Conservation (phyloP, 2,329 filamentous ascomycete genomes). For the Fusarium virguliforme region DNA sequence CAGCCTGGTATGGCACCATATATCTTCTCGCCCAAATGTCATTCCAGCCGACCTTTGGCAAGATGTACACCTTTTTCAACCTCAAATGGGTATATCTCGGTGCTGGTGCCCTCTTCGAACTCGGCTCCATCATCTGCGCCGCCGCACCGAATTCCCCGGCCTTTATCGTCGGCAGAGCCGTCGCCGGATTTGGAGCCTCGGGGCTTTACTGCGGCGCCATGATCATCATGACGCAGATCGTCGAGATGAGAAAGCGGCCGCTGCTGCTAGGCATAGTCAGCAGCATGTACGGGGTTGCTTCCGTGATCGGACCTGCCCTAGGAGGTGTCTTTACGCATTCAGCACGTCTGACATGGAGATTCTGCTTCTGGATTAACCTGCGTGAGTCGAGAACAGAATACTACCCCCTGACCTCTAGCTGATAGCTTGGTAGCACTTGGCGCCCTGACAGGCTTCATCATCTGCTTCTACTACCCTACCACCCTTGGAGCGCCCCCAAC, state of each 20-base stretch:
- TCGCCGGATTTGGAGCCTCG: constrained; percentile 56
- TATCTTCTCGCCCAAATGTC: constrained; percentile 50
- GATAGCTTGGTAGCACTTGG: constrained; percentile 24
- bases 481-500: constrained; percentile 29
- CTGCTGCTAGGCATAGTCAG: constrained; percentile 34
- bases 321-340: constrained; percentile 46
- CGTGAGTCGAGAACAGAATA: constrained; percentile 17
- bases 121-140: constrained; percentile 50
- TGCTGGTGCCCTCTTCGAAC: constrained; percentile 48
- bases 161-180: constrained; percentile 58
- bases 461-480: constrained; percentile 27
- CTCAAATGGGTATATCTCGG: constrained; percentile 53
- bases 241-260: constrained; percentile 34
- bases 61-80: constrained; percentile 54
- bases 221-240: constrained; percentile 33
- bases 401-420: fast-evolving
- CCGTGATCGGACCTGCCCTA: constrained; percentile 38
- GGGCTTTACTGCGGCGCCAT: constrained; percentile 40
- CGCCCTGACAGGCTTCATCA: constrained; percentile 23
- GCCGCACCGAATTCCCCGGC: constrained; percentile 53
- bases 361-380: constrained; percentile 48
- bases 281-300: constrained; percentile 47
- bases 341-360: constrained; percentile 42
- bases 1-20: constrained; percentile 54
- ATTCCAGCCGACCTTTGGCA: constrained; percentile 52